A percentile compares a stretch with the other conserved stretches of the same genome.
These are phyloP conservation scores for Russula ochroleuca DNA, from an alignment of 768 basidiomycete species.

Conservation along the genomic window DNA sequence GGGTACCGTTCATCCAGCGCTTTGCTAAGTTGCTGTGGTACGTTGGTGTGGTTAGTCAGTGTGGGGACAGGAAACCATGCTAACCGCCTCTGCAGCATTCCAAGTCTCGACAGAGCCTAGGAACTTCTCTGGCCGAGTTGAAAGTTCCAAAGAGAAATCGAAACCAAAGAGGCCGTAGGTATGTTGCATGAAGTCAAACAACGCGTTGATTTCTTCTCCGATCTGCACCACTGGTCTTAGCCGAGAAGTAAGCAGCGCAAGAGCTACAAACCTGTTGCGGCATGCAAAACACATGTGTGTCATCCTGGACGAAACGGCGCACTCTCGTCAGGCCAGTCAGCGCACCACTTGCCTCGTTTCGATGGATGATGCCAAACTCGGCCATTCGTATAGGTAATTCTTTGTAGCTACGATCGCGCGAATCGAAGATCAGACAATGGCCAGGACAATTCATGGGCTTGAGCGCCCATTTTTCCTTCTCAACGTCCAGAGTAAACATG, in stretches of 20 bases:
- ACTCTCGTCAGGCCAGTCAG: conserved; percentile 91
- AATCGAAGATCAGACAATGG: conserved; percentile 94
- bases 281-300: conserved; percentile 98
- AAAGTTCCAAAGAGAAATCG: conserved; percentile 88
- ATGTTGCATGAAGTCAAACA: conserved; percentile 94
- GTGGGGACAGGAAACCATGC: conserved; percentile 25
- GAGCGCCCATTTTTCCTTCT: conserved; percentile 93
- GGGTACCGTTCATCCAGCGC: conserved; percentile 84
- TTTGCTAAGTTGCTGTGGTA: conserved; percentile 66
- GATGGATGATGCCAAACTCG: conserved; percentile 95
- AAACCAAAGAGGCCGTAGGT: conserved; percentile 95
- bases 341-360: conserved; percentile 95
- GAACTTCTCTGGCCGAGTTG: conserved; percentile 93
- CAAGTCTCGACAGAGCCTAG: conserved; percentile 87
- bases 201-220: conserved; percentile 73
- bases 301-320: conserved; percentile 93
- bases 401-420: conserved; percentile 87
- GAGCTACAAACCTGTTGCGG: conserved; percentile 62
- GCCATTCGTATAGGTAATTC: conserved; percentile 97
- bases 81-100: conserved; percentile 80
- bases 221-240: conserved; percentile 45
- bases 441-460: conserved; percentile 99
- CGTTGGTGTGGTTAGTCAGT: not conserved
- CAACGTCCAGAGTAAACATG: conserved; percentile 93
- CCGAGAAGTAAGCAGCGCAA: not conserved